Percentiles rank a stretch among this genome's conserved stretches.
Evolutionary conservation across 192 early-diverging fungal genomes (phyloP).

Genomic region (Coemansia sp.): DNA sequence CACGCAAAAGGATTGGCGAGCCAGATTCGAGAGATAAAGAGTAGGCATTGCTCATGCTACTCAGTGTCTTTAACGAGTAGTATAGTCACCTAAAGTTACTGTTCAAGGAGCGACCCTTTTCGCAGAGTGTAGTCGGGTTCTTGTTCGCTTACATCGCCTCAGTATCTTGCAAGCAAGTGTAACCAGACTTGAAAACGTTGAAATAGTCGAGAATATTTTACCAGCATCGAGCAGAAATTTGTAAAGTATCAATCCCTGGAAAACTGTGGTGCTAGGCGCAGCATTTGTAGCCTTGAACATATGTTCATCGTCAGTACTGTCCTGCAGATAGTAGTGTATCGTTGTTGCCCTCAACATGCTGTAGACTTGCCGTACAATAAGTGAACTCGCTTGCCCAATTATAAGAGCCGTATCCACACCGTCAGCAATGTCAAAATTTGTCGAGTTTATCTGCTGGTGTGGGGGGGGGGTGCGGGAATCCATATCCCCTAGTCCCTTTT

Average conservation of each 20-base stretch:
- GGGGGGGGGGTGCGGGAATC: no score
- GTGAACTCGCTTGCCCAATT: not conserved
- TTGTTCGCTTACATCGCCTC: not conserved
- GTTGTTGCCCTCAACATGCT: not conserved
- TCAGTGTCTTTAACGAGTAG: no score
- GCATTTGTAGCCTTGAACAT: not conserved
- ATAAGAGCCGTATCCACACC: not conserved
- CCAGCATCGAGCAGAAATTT: not conserved
- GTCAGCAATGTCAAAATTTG: not conserved
- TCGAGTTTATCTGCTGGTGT: not conserved
- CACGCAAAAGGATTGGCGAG: no score
- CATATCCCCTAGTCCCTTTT: no score
- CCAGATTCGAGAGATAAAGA: no score
- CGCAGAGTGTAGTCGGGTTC: not conserved
- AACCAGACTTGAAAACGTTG: not conserved
- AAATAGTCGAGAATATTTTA: not conserved
- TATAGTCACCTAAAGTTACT: not conserved
- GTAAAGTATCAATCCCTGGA: not conserved
- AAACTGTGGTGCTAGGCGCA: not conserved
- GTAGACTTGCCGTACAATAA: not conserved
- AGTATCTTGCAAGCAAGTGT: not conserved
- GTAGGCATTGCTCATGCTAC: no score
- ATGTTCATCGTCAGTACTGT: not conserved
- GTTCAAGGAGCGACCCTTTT: not conserved
- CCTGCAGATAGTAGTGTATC: not conserved